phyloP scores from a whole-genome alignment of 2,329 filamentous ascomycete species.

The Colletotrichum plurivorum region DNA sequence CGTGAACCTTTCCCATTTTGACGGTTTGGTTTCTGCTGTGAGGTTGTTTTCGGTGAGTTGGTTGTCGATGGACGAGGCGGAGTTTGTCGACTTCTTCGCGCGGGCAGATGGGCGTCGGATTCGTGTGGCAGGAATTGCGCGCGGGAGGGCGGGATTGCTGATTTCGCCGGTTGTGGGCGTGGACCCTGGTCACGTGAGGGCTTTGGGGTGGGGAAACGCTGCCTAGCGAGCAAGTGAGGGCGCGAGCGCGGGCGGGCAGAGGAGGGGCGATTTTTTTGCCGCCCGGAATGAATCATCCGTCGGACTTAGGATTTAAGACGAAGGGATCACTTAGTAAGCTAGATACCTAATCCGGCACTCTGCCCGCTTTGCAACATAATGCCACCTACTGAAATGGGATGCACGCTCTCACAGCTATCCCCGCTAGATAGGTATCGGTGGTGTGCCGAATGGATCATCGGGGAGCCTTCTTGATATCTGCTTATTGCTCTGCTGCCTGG shows the following conservation, averaged over 20 bases:
- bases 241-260: constrained; percentile 30
- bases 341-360: too few relatives aligned
- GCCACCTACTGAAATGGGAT: too few relatives aligned
- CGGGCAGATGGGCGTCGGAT: constrained; percentile 34
- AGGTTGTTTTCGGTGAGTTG: constrained; percentile 36
- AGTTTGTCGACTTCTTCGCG: constrained; percentile 8
- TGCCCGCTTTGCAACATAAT: too few relatives aligned
- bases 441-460: constrained; percentile 31
- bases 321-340: too few relatives aligned
- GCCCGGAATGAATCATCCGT: constrained; percentile 22
- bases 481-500: background rate
- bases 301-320: constrained; percentile 15
- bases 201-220: constrained; percentile 16
- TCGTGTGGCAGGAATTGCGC: constrained; percentile 11
- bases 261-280: constrained; percentile 14
- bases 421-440: background rate
- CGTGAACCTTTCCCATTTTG: constrained; percentile 73
- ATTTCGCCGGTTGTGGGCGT: constrained; percentile 37
- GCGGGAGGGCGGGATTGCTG: constrained; percentile 22
- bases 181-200: constrained; percentile 38
- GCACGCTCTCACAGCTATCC: too few relatives aligned
- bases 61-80: constrained; percentile 34
- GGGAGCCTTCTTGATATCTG: background rate
- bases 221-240: constrained; percentile 30
- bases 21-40: constrained; percentile 42